A percentile compares a stretch with the other conserved stretches of the same genome.
phyloP scores from a whole-genome alignment of 768 basidiomycete genomes.

The Podaxis sp. region DNA sequence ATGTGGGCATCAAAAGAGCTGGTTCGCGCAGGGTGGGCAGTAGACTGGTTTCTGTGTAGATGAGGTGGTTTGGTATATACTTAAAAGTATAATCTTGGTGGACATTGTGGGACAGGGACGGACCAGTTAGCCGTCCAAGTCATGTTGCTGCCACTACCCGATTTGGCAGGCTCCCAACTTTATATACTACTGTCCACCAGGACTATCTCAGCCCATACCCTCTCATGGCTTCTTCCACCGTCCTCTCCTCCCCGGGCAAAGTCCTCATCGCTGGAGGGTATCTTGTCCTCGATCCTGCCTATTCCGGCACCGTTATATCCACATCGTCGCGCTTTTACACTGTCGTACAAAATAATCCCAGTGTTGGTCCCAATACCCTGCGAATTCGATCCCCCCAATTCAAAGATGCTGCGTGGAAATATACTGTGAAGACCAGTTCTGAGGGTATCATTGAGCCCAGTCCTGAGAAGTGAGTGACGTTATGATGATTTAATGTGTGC shows the following conservation, averaged over 20 bases:
- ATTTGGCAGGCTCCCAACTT: constrained; percentile 4
- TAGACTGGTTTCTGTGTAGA: constrained; percentile 20
- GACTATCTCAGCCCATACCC: constrained; percentile 13
- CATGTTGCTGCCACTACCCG: neutral
- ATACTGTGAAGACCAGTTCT: constrained; percentile 46
- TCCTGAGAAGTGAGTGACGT: constrained; percentile 37
- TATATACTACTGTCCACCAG: constrained; percentile 17
- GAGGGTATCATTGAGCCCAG: constrained; percentile 31
- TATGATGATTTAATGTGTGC: constrained; percentile 13
- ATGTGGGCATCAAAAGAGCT: constrained; percentile 84
- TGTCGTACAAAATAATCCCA: constrained; percentile 45
- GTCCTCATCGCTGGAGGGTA: constrained; percentile 95
- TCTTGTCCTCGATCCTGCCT: constrained; percentile 87
- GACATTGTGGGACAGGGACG: constrained; percentile 10
- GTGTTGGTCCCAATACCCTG: constrained; percentile 42
- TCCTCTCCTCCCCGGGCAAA: constrained; percentile 92
- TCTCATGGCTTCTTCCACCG: constrained; percentile 51
- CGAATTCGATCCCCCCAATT: constrained; percentile 92
- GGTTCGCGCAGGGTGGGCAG: constrained; percentile 79
- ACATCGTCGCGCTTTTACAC: constrained; percentile 96
- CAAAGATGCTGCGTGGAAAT: constrained; percentile 73
- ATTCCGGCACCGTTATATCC: constrained; percentile 85
- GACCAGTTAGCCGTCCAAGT: neutral
- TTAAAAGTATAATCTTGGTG: constrained; percentile 12
- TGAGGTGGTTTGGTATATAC: constrained; percentile 4